phyloP scores from a whole-genome alignment of 306 rosid genomes.

The Herpetospermum pedunculosum region DNA sequence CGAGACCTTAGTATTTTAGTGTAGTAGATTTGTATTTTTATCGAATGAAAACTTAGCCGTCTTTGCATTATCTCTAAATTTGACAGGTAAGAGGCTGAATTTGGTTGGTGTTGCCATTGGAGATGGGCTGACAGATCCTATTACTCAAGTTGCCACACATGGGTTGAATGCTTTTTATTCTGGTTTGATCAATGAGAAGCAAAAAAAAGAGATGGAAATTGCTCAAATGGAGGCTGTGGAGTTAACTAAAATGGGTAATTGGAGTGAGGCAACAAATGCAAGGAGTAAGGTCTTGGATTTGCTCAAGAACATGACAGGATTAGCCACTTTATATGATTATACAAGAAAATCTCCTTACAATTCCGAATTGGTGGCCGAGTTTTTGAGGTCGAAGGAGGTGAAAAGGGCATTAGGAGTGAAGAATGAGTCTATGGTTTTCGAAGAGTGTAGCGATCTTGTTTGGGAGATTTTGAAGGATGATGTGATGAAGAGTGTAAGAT shows the following conservation, averaged over 20 bases:
- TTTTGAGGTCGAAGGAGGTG: conserved; percentile 25
- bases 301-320: conserved; percentile 43
- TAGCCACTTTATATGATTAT: conserved; percentile 58
- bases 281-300: conserved; percentile 6
- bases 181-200: conserved; percentile 61
- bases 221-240: conserved; percentile 37
- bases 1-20: too few species aligned
- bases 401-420: conserved; percentile 39
- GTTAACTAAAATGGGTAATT: conserved; percentile 19
- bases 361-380: conserved; percentile 20
- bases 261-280: conserved; percentile 39
- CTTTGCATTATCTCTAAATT: too few species aligned
- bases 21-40: too few species aligned
- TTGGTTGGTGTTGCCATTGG: conserved; percentile 67
- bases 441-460: conserved; percentile 36
- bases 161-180: conserved; percentile 39
- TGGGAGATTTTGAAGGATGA: conserved; percentile 28
- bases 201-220: conserved; percentile 37
- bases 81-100: conserved; percentile 8
- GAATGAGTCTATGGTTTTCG: conserved; percentile 25
- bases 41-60: too few species aligned
- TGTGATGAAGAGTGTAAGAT: conserved; percentile 75
- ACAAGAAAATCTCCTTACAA: conserved; percentile 29
- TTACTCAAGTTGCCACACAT: conserved; percentile 41
- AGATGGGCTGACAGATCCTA: conserved; percentile 64